Base-by-base conservation (phyloP, 441 rosid genomes). In the Iberis amara region DNA sequence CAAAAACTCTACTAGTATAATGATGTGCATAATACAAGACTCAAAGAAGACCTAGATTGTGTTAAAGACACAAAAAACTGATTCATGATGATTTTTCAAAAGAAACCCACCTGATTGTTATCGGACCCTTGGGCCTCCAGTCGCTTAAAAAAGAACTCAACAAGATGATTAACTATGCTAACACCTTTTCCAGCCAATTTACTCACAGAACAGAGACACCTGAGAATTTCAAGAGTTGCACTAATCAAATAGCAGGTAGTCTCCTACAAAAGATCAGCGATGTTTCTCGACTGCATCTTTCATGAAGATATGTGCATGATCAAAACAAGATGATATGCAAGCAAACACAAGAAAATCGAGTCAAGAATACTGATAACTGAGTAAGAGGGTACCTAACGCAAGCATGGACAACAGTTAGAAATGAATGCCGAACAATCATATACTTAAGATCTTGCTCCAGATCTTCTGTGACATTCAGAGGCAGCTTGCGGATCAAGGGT, bases 381-480 rank as follows among this genome's bases (percentile, higher is more conserved):
- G 57, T 59, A 47, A 57, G 44, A 57, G 69, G 56, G 73, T 86
- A 94, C 99, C 82, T 89, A 73, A 94, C 79, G 79, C 97, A 87
- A 46, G 99, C 96, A 72, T 94, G 99, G 64, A 89, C 99, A 66
- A 94, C 97, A 28, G 96, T 82, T 74, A 94, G 73, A 76, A 94
- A 94, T 23, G 99, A 83, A 78, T 89, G 96, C 6, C 94, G 95
- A 66, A 85, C 83, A 50, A 94, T 87, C 97, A 87, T 94, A 57
- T 89, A 76, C 79, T 85, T 94, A 77, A 94, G 72, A 72, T 94
- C 99, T 77, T 87, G 97, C 67, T 83, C 84, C 53, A 94, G 84
- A 78, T 94, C 99, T 68, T 94, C 99, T 43, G 69, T 69, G 56
- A 89, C 80, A 74, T 61, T 79, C 39, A 43, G 74, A 49, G 97